phyloP scores from a whole-genome alignment of 2,329 filamentous ascomycete species.

The Fusarium papillatum region DNA sequence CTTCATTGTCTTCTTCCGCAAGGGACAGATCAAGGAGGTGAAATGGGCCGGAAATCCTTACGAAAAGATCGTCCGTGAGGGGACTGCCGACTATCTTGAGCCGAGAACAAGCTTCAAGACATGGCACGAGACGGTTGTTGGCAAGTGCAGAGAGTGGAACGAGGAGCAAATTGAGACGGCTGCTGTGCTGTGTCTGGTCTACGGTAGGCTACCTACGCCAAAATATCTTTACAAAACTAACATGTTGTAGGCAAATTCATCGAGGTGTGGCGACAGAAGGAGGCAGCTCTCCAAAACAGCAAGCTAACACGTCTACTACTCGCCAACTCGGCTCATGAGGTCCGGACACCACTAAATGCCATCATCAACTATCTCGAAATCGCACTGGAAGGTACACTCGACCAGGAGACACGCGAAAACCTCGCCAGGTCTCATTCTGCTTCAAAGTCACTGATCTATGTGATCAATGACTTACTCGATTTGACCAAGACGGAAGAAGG shows the following conservation, averaged over 20 bases:
- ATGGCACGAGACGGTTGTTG: slow-evolving; percentile 86
- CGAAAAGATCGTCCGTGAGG: slow-evolving; percentile 80
- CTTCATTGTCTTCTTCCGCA: slow-evolving; percentile 94
- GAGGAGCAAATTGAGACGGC: slow-evolving; percentile 93
- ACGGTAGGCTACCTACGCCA: slow-evolving; percentile 67
- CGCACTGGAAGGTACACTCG: slow-evolving; percentile 84
- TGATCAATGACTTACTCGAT: slow-evolving; percentile 93
- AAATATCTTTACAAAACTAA: background rate
- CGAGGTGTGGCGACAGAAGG: slow-evolving; percentile 93
- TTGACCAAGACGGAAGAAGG: slow-evolving; percentile 91
- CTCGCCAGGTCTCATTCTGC: slow-evolving; percentile 88
- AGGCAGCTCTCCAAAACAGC: slow-evolving; percentile 85
- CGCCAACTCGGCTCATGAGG: slow-evolving; percentile 92
- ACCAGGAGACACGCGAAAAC: slow-evolving; percentile 88
- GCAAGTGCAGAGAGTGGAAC: slow-evolving; percentile 89
- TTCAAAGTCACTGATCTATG: slow-evolving; percentile 92
- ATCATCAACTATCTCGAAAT: slow-evolving; percentile 97
- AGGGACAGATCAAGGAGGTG: slow-evolving; percentile 79
- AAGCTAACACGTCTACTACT: slow-evolving; percentile 84
- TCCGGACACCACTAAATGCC: slow-evolving; percentile 90
- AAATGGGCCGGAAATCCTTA: slow-evolving; percentile 93
- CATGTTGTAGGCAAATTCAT: slow-evolving; percentile 75
- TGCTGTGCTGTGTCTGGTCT: slow-evolving; percentile 88
- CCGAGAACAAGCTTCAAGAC: slow-evolving; percentile 84
- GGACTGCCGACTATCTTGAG: slow-evolving; percentile 81